Conservation (phyloP, 257 asterid genomes). For the Hygrophila difformis region DNA sequence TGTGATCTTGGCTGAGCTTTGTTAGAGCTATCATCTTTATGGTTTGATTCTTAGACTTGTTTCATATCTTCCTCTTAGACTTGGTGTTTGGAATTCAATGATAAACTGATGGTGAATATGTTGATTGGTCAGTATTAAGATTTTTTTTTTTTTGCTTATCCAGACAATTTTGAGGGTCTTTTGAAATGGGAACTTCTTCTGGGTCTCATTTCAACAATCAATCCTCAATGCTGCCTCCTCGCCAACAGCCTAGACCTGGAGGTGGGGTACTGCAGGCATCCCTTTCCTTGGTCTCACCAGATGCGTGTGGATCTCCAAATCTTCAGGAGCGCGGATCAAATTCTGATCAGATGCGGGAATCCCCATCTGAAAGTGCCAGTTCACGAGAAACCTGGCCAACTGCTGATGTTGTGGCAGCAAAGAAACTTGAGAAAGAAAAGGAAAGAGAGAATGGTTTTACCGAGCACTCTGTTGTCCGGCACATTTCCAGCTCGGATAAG, state of each 20-base stretch:
- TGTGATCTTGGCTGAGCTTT: too few species aligned
- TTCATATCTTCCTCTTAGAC: too few species aligned
- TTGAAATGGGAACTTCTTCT: slow-evolving; percentile 57
- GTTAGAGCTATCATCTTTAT: too few species aligned
- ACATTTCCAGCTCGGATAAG: slow-evolving; percentile 55
- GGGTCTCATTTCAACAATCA: slow-evolving; percentile 70
- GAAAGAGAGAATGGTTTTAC: slow-evolving; percentile 61
- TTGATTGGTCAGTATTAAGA: too few species aligned
- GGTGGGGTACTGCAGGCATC: slow-evolving; percentile 64
- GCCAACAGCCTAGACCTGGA: slow-evolving; percentile 75
- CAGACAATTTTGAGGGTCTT: slow-evolving; percentile 14
- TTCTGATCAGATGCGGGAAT: slow-evolving; percentile 70
- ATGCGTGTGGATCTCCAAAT: slow-evolving; percentile 76
- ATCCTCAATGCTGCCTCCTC: slow-evolving; percentile 89
- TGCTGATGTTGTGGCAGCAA: slow-evolving; percentile 52
- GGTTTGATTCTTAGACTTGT: too few species aligned
- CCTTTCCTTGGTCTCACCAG: slow-evolving; percentile 67
- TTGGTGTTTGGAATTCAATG: too few species aligned
- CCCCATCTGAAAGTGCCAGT: slow-evolving; percentile 95
- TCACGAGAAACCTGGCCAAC: slow-evolving; percentile 98
- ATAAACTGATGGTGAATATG: too few species aligned
- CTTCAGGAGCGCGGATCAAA: slow-evolving; percentile 74
- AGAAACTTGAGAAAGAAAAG: slow-evolving; percentile 59
- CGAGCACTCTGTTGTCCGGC: slow-evolving; percentile 71
- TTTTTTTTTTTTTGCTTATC: slow-evolving; percentile 6